These are phyloP conservation scores for Fusarium keratoplasticum DNA, from an alignment of 2,329 filamentous ascomycete species.

Conservation along the genomic window DNA sequence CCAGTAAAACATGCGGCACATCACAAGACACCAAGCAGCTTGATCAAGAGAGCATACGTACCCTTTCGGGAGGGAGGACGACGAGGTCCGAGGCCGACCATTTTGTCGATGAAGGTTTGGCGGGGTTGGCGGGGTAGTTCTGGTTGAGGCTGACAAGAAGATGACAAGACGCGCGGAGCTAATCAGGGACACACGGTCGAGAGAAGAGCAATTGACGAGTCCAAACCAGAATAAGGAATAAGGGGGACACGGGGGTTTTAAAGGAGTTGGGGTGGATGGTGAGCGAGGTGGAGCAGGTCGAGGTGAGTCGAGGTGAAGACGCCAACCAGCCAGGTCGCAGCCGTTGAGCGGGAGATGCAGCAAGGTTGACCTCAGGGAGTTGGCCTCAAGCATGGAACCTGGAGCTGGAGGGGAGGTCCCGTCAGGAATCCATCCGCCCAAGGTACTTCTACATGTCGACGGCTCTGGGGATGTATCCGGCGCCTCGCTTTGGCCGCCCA, in stretches of 20 bases:
- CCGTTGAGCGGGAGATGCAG: slow-evolving; percentile 34
- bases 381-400: neutral
- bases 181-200: slow-evolving; percentile 4
- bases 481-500: slow-evolving; percentile 5
- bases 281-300: slow-evolving; percentile 39
- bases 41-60: slow-evolving; percentile 58
- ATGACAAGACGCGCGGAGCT: neutral
- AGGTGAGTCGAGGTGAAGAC: slow-evolving; percentile 36
- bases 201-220: slow-evolving; percentile 17
- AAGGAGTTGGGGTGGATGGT: slow-evolving; percentile 37
- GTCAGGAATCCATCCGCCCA: slow-evolving; percentile 20
- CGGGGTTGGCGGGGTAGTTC: slow-evolving; percentile 53
- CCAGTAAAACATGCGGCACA: neutral
- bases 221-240: neutral
- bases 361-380: neutral
- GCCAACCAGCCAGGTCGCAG: slow-evolving; percentile 22
- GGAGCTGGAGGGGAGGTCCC: slow-evolving; percentile 8
- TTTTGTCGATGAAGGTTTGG: slow-evolving; percentile 51
- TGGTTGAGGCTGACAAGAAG: slow-evolving; percentile 27
- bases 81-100: slow-evolving; percentile 64
- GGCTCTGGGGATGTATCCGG: slow-evolving; percentile 16
- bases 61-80: slow-evolving; percentile 71
- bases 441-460: slow-evolving; percentile 34
- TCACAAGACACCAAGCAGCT: neutral
- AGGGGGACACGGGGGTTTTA: slow-evolving; percentile 40